These are phyloP conservation scores for Xylaria multiplex DNA, from an alignment of 2,329 filamentous ascomycete genomes.

Conservation along the genomic window DNA sequence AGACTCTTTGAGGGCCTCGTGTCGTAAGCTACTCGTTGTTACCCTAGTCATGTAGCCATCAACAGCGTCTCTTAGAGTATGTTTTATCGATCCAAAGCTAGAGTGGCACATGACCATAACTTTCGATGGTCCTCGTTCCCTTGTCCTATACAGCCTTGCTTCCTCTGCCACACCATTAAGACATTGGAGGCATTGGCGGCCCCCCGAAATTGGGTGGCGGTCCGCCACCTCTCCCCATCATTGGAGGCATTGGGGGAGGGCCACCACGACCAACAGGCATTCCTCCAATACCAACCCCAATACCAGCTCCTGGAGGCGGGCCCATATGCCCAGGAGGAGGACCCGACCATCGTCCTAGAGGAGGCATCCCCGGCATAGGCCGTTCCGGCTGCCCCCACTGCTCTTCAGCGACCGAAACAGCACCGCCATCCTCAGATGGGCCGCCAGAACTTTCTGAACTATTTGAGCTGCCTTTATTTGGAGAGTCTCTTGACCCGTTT, in stretches of 20 bases:
- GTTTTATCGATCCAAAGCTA: not conserved
- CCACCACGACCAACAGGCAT: constrained; percentile 38
- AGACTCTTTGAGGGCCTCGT: constrained; percentile 55
- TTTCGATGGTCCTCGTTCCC: not conserved
- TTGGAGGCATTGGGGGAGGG: constrained; percentile 32
- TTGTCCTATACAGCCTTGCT: constrained; percentile 4
- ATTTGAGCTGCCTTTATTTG: constrained; percentile 37
- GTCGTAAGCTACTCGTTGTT: constrained; percentile 25
- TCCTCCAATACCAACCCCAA: constrained; percentile 32
- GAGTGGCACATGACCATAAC: not conserved
- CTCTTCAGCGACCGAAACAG: constrained; percentile 32
- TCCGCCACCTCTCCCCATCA: constrained; percentile 33
- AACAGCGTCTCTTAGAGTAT: constrained; percentile 17
- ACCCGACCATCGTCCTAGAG: constrained; percentile 38
- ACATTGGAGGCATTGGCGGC: constrained; percentile 36
- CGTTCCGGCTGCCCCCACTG: constrained; percentile 33
- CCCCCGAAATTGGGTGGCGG: constrained; percentile 27
- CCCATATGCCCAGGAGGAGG: constrained; percentile 12
- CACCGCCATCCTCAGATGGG: constrained; percentile 31
- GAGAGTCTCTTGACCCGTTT: constrained; percentile 27
- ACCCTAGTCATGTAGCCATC: constrained; percentile 3
- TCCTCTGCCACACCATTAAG: constrained; percentile 8
- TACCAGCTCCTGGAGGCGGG: constrained; percentile 7
- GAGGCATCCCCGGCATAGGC: constrained; percentile 38
- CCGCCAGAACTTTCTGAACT: constrained; percentile 31